phyloP scores from a whole-genome alignment of 139 green algal species.

The Klebsormidium nitens region DNA sequence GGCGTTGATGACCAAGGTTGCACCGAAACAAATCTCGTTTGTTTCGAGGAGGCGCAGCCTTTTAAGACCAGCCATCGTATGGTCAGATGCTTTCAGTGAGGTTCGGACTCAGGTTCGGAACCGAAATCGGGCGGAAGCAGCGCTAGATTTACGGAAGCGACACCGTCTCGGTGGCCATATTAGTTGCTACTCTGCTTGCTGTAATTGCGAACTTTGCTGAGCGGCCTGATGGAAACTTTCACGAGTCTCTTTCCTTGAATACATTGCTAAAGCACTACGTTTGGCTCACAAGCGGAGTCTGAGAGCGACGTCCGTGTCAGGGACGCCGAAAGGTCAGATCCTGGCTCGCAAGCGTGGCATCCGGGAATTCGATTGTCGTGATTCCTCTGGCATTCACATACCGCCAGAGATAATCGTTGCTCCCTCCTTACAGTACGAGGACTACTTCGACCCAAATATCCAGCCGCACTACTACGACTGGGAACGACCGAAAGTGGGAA shows the following conservation, averaged over 20 bases:
- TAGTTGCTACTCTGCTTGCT: too few species aligned
- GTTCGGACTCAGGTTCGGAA: too few species aligned
- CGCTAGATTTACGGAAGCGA: too few species aligned
- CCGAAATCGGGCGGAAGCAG: too few species aligned
- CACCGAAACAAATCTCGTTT: too few species aligned
- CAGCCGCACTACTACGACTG: conserved; percentile 40
- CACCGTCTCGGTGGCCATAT: too few species aligned
- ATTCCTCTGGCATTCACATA: background rate
- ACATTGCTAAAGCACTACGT: background rate
- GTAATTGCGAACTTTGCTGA: background rate
- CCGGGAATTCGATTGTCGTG: background rate
- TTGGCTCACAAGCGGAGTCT: background rate
- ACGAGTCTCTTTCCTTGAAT: too few species aligned
- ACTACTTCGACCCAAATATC: conserved; percentile 22
- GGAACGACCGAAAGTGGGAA: conserved; percentile 32
- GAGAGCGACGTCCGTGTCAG: background rate
- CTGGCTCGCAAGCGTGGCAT: background rate
- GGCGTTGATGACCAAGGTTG: background rate
- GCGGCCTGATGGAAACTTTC: too few species aligned
- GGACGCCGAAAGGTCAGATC: background rate
- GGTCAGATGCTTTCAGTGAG: too few species aligned
- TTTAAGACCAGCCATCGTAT: too few species aligned
- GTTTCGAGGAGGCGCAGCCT: too few species aligned
- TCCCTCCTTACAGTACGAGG: background rate
- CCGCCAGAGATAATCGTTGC: background rate